These are phyloP conservation scores for Thermomyces lanuginosus DNA, from an alignment of 2,329 filamentous ascomycete genomes.

Conservation along the genomic window DNA sequence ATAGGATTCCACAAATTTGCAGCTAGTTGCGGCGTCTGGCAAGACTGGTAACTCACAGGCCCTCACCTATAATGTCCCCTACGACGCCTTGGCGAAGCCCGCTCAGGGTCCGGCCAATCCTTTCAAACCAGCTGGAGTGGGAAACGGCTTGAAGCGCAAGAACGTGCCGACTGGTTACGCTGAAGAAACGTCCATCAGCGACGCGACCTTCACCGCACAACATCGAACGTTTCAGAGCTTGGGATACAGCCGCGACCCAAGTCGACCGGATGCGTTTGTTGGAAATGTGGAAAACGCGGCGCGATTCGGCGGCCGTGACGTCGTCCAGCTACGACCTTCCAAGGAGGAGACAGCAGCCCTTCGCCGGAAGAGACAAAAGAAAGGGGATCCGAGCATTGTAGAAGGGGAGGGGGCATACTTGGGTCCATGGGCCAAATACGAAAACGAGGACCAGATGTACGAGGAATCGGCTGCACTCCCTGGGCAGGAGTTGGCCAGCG, in stretches of 20 bases:
- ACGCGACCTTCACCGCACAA: slow-evolving; percentile 74
- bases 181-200: slow-evolving; percentile 75
- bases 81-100: slow-evolving; percentile 52
- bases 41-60: slow-evolving; percentile 32
- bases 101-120: slow-evolving; percentile 56
- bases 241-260: slow-evolving; percentile 37
- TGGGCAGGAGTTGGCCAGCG: slow-evolving; percentile 57
- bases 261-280: slow-evolving; percentile 26
- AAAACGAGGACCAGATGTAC: slow-evolving; percentile 53
- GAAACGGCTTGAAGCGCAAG: slow-evolving; percentile 51
- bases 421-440: slow-evolving; percentile 85
- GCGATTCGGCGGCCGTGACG: slow-evolving; percentile 35
- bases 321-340: slow-evolving; percentile 37
- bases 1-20: slow-evolving; percentile 35
- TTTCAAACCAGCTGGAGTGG: slow-evolving; percentile 45
- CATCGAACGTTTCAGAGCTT: slow-evolving; percentile 65
- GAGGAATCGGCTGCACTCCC: slow-evolving; percentile 51
- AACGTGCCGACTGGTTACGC: slow-evolving; percentile 74
- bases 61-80: slow-evolving; percentile 43
- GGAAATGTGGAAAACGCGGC: slow-evolving; percentile 33
- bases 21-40: slow-evolving; percentile 34
- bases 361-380: slow-evolving; percentile 62
- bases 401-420: slow-evolving; percentile 81
- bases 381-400: slow-evolving; percentile 66
- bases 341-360: slow-evolving; percentile 57